Percentiles rank a stretch among this genome's conserved stretches.
phyloP scores from a whole-genome alignment of 108 stramenopile species.

The Discostella pseudostelligera region DNA sequence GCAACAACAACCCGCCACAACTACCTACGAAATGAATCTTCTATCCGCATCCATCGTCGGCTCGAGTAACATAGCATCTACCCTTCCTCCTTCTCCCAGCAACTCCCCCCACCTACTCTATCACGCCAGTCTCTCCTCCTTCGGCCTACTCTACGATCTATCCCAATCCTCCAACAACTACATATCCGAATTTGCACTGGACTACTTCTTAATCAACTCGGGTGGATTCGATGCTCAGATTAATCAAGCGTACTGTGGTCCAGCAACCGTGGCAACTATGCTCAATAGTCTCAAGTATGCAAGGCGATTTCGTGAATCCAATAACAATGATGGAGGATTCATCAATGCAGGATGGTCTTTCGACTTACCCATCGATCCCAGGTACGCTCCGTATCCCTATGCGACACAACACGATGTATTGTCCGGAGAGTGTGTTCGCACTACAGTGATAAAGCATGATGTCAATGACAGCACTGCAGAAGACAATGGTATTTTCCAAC shows the following conservation, averaged over 20 bases:
- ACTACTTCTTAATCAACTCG: slow-evolving; percentile 66
- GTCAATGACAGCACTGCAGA: neutral
- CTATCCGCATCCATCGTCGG: neutral
- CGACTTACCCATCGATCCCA: slow-evolving; percentile 64
- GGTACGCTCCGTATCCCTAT: slow-evolving; percentile 72
- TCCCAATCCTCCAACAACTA: slow-evolving; percentile 21
- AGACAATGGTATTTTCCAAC: slow-evolving; percentile 45
- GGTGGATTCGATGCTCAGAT: slow-evolving; percentile 82
- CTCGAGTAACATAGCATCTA: too few relatives aligned
- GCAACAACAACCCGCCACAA: too few relatives aligned
- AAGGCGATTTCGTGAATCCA: slow-evolving; percentile 35
- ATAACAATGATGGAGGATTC: slow-evolving; percentile 1
- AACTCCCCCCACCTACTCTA: slow-evolving; percentile 32
- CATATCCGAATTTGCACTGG: slow-evolving; percentile 43
- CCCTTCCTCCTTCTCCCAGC: neutral
- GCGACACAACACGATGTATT: slow-evolving; percentile 72
- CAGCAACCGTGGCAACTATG: slow-evolving; percentile 64
- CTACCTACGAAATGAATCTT: too few relatives aligned
- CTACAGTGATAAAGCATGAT: slow-evolving; percentile 42
- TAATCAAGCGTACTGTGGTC: slow-evolving; percentile 84
- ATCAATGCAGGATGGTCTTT: slow-evolving; percentile 22
- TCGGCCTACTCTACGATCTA: slow-evolving; percentile 29
- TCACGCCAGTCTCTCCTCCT: slow-evolving; percentile 24
- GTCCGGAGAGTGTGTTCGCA: slow-evolving; percentile 43
- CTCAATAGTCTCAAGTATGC: slow-evolving; percentile 68